Conservation (phyloP, 2,329 filamentous ascomycete genomes). For the Truncatella angustata region DNA sequence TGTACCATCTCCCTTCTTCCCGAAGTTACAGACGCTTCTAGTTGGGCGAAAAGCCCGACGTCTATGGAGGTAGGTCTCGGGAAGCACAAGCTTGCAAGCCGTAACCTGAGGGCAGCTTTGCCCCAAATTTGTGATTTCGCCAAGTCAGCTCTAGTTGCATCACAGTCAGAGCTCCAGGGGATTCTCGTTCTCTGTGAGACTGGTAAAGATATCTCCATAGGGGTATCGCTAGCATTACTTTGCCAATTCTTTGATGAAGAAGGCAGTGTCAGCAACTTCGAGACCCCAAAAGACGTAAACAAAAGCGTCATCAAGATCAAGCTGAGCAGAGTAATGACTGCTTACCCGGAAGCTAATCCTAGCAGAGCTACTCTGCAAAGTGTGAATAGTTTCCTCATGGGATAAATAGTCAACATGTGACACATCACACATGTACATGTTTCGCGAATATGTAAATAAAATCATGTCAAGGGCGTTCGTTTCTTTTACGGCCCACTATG, state of each 20-base stretch:
- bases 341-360: slow-evolving; percentile 77
- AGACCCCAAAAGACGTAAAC: slow-evolving; percentile 43
- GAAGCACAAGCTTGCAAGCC: slow-evolving; percentile 73
- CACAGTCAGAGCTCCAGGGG: slow-evolving; percentile 20
- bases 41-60: slow-evolving; percentile 34
- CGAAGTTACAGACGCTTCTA: slow-evolving; percentile 41
- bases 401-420: no score
- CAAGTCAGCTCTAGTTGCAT: slow-evolving; percentile 31
- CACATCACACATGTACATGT: no score
- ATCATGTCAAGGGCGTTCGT: no score
- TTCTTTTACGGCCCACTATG: no score
- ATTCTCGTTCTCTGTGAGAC: slow-evolving; percentile 69
- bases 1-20: slow-evolving; percentile 44
- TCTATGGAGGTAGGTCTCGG: slow-evolving; percentile 62
- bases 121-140: slow-evolving; percentile 60
- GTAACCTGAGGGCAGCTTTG: slow-evolving; percentile 74
- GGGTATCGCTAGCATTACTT: slow-evolving; percentile 70
- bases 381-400: slow-evolving; percentile 86
- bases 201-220: slow-evolving; percentile 78
- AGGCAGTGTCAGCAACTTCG: slow-evolving; percentile 37
- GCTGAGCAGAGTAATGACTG: slow-evolving; percentile 79
- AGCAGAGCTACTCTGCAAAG: slow-evolving; percentile 84
- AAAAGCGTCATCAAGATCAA: slow-evolving; percentile 76
- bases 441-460: no score
- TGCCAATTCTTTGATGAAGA: slow-evolving; percentile 70